Evolutionary conservation across 2,329 filamentous ascomycete genomes (phyloP), one percentile per base, ranked within the genome.

Genomic region (Talaromyces sp.): DNA sequence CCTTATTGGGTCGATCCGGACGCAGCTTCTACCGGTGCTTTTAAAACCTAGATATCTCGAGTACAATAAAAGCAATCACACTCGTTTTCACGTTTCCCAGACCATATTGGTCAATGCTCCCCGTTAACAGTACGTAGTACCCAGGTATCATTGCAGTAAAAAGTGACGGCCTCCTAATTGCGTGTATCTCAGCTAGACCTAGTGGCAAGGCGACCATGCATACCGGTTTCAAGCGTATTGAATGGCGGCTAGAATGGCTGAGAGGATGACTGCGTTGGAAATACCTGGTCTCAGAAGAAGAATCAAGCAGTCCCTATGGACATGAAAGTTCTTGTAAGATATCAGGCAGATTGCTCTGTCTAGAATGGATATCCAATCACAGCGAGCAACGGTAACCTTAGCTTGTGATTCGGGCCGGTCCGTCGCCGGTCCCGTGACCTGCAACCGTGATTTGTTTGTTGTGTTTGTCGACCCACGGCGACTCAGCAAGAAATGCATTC

Each of bases 381-480:
- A 39, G 33, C 33, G 6, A 6, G 24, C 3, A 11, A 24, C 31
- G 33, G 6, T 37, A 45, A 47, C 39, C 57, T 47, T 43, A 39
- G 37, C 19, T 43, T 45, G 16, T 35, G 27, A 47, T 43, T 52
- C 64, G 64, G 64, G 64, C 64, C 60, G 64, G 54, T 60, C 60
- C 64, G 64, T 54, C 33, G 10, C 31, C 50, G 10, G 45, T 63
- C 64, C 64, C 64, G 64, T 66, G 64, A 62, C 54, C 45, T 37
- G 52, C n/a, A 37, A 37, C n/a, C 5, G 11, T 54, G 35, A n/a
- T 13, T 37, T 54, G 60, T 31, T 59, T 59, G 35, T 59, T 39
- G 27, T 57, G 63, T 65, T 65, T 65, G 63, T 22, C 22, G 16
- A 52, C 24, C 37, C 22, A 31, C 47, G 3, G 47, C 47, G 22